These are phyloP conservation scores for Mortierella sp. DNA, from an alignment of 371 early-diverging fungal genomes.

Conservation along the genomic window DNA sequence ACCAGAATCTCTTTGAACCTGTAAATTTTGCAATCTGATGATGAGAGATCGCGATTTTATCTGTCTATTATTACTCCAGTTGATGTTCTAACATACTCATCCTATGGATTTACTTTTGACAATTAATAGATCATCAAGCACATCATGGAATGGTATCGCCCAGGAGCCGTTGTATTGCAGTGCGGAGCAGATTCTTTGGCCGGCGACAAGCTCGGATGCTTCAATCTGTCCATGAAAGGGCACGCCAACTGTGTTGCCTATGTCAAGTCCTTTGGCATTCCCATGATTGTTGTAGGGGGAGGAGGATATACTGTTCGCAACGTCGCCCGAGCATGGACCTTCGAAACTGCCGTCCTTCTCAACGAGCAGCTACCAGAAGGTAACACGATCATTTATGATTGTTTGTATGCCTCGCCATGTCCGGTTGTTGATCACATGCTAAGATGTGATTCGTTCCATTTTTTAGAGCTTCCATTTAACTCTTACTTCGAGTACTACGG, in stretches of 20 bases:
- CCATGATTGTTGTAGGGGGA: conserved; percentile 97
- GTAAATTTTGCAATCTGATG: conserved; percentile 53
- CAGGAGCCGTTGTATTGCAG: conserved; percentile 98
- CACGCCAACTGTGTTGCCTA: conserved; percentile 95
- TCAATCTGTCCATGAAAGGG: conserved; percentile 95
- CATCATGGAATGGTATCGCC: conserved; percentile 96
- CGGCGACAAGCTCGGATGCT: conserved; percentile 99
- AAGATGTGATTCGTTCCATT: background rate
- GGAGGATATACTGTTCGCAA: conserved; percentile 99
- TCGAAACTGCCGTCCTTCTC: conserved; percentile 91
- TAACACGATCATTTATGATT: background rate
- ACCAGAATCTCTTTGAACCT: conserved; percentile 91
- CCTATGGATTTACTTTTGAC: background rate
- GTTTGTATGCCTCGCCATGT: background rate
- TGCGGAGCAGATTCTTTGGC: conserved; percentile 99
- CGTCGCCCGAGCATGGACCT: conserved; percentile 98
- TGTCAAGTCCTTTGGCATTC: conserved; percentile 94
- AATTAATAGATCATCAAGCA: conserved; percentile 69
- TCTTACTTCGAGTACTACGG: conserved; percentile 97
- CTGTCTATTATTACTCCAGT: background rate
- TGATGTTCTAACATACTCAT: background rate
- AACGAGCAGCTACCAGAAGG: conserved; percentile 54
- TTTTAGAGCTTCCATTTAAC: conserved; percentile 89
- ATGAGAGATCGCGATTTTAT: background rate
- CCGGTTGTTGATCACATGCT: background rate